phyloP scores from a whole-genome alignment of 208 protist genomes.

The Leishmania gerbilli region DNA sequence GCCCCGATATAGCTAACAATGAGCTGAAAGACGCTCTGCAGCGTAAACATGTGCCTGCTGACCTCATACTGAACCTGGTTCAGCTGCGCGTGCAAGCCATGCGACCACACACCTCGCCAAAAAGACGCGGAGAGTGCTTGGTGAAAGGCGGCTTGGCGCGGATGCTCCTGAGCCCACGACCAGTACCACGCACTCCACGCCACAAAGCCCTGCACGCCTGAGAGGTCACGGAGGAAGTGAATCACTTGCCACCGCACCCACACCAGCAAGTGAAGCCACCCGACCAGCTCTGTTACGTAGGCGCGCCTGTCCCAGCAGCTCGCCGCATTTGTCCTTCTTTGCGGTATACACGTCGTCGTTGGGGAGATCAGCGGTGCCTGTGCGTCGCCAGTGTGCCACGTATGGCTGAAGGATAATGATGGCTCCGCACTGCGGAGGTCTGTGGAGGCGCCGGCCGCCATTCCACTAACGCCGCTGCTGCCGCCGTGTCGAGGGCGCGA shows the following conservation, averaged over 20 bases:
- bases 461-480: background rate
- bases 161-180: slow-evolving; percentile 68
- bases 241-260: slow-evolving; percentile 56
- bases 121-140: slow-evolving; percentile 39
- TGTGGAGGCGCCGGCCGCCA: background rate
- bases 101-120: slow-evolving; percentile 38
- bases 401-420: background rate
- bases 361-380: background rate
- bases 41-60: slow-evolving; percentile 46
- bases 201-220: slow-evolving; percentile 48
- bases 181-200: slow-evolving; percentile 74
- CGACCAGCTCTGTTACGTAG: slow-evolving; percentile 37
- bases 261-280: slow-evolving; percentile 64
- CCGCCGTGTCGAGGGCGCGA: background rate
- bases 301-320: slow-evolving; percentile 11
- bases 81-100: slow-evolving; percentile 21
- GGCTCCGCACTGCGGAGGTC: background rate
- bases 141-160: slow-evolving; percentile 43
- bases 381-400: background rate
- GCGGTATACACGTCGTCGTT: too few relatives aligned
- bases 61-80: slow-evolving; percentile 31
- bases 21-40: slow-evolving; percentile 51
- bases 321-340: background rate
- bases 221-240: slow-evolving; percentile 57
- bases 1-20: slow-evolving; percentile 65